Percentiles rank a stretch among this genome's conserved stretches.
These are phyloP conservation scores for Lactarius sp. DNA, from an alignment of 768 basidiomycete species.

Conservation along the genomic window DNA sequence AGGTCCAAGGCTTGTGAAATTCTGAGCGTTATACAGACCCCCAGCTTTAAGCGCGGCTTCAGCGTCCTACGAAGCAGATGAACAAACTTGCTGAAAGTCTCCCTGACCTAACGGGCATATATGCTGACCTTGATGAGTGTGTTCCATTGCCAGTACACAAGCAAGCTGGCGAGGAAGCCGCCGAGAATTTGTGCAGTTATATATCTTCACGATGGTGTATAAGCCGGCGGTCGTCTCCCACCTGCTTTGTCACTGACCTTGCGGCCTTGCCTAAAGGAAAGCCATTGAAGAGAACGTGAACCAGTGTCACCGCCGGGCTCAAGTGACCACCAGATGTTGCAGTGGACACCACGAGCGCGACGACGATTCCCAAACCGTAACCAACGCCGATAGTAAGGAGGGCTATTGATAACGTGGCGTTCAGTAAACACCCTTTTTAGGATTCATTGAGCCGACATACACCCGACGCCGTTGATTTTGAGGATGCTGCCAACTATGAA, in stretches of 20 bases:
- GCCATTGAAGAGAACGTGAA: constrained; percentile 46
- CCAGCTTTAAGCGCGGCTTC: constrained; percentile 33
- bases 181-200: constrained; percentile 34
- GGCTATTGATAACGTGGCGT: constrained; percentile 22
- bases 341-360: constrained; percentile 35
- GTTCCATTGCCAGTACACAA: constrained; percentile 32
- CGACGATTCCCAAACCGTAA: constrained; percentile 38
- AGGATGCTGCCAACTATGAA: constrained; percentile 31
- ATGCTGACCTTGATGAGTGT: constrained; percentile 23
- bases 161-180: constrained; percentile 29
- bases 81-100: background rate
- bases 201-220: constrained; percentile 26
- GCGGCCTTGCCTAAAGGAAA: constrained; percentile 50
- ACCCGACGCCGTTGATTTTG: constrained; percentile 28
- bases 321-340: constrained; percentile 40
- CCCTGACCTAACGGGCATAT: background rate
- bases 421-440: background rate
- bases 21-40: constrained; percentile 30
- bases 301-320: constrained; percentile 54
- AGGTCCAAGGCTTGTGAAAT: constrained; percentile 36
- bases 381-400: constrained; percentile 35
- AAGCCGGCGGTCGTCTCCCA: background rate
- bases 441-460: constrained; percentile 28
- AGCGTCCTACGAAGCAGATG: constrained; percentile 14
- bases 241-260: constrained; percentile 35